phyloP scores from a whole-genome alignment of 768 basidiomycete genomes.

The Kwoniella sp. region DNA sequence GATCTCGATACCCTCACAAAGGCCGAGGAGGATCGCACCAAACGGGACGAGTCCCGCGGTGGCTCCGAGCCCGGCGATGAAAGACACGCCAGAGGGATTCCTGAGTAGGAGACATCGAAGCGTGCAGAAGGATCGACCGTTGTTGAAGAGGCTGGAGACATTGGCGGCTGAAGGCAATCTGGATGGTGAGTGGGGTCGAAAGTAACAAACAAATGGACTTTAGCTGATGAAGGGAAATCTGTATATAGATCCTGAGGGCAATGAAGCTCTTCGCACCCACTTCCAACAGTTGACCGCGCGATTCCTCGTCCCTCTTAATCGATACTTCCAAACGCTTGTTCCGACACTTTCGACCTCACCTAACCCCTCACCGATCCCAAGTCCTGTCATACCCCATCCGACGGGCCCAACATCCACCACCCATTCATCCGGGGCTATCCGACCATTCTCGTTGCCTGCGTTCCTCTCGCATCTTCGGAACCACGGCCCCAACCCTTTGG shows the following conservation, averaged over 20 bases:
- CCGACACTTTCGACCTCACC: slow-evolving; percentile 32
- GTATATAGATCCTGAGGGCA: slow-evolving; percentile 60
- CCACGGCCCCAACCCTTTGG: slow-evolving; percentile 52
- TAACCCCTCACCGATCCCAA: neutral
- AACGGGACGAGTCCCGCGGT: slow-evolving; percentile 20
- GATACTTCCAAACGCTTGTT: slow-evolving; percentile 67
- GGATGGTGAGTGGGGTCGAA: slow-evolving; percentile 44
- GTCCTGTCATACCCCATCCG: neutral
- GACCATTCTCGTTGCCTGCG: slow-evolving; percentile 52
- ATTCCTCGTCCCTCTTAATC: slow-evolving; percentile 82
- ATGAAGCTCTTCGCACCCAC: slow-evolving; percentile 71
- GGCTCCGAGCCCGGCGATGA: slow-evolving; percentile 21
- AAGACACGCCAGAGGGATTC: slow-evolving; percentile 52
- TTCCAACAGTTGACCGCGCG: slow-evolving; percentile 83
- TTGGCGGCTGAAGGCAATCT: slow-evolving; percentile 49
- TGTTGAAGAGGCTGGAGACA: slow-evolving; percentile 73
- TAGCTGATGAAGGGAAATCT: neutral
- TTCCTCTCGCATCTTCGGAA: slow-evolving; percentile 52
- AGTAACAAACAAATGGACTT: neutral
- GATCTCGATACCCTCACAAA: slow-evolving; percentile 43
- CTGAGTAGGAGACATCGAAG: slow-evolving; percentile 68
- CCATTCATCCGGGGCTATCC: slow-evolving; percentile 29
- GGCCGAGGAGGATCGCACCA: slow-evolving; percentile 17
- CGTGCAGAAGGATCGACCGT: slow-evolving; percentile 76
- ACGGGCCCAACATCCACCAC: neutral